Conservation (phyloP, 495 filamentous ascomycete genomes). For the Chaetomium cochliodes region DNA sequence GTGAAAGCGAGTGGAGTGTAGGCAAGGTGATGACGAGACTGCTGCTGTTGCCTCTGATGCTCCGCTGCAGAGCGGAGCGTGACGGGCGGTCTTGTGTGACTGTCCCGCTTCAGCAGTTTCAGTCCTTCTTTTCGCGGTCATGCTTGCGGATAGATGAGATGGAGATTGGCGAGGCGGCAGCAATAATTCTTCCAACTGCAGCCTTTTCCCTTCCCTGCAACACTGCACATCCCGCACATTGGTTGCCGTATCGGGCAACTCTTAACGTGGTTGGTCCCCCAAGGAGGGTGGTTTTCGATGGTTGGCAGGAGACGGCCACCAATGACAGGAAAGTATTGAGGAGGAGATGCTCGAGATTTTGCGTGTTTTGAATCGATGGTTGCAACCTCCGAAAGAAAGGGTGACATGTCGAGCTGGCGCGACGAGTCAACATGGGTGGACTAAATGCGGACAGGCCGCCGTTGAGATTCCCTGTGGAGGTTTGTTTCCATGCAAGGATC, state of each 20-base stretch:
- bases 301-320: neutral
- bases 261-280: constrained; percentile 14
- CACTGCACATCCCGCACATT: constrained; percentile 13
- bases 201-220: neutral
- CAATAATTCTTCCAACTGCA: constrained; percentile 2
- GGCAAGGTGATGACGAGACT: neutral
- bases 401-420: no score
- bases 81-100: neutral
- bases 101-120: neutral
- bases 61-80: neutral
- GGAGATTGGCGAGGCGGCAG: neutral
- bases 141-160: constrained; percentile 4
- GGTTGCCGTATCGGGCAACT: constrained; percentile 16
- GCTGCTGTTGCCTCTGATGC: neutral
- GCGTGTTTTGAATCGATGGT: neutral
- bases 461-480: neutral
- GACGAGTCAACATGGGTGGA: neutral
- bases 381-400: neutral
- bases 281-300: neutral
- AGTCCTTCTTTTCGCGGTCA: neutral
- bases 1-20: neutral
- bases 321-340: neutral
- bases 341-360: neutral
- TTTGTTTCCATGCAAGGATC: neutral
- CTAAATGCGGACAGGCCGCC: neutral